Evolutionary conservation across 495 filamentous ascomycete genomes (phyloP).

Genomic region (Cairneyella variabilis): DNA sequence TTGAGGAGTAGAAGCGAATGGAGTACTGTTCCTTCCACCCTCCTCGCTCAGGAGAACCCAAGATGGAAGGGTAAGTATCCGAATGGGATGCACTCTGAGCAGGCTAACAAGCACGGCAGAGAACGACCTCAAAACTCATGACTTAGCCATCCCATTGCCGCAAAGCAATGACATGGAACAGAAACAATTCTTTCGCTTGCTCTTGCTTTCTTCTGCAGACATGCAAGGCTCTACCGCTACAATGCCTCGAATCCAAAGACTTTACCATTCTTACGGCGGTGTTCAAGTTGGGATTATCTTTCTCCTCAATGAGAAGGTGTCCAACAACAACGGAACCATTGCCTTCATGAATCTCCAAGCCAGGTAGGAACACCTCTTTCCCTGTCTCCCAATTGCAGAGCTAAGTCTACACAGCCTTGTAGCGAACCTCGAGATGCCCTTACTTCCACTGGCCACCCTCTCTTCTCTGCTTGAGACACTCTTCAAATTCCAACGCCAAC

Average conservation of each 20-base stretch:
- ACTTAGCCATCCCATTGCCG: constrained; percentile 45
- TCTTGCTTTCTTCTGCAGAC: constrained; percentile 52
- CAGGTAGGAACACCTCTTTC: too few relatives aligned
- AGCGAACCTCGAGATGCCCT: constrained; percentile 19
- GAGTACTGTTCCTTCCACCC: constrained; percentile 38
- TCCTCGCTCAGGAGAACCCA: constrained; percentile 33
- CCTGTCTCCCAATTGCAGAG: neutral
- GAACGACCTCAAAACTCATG: constrained; percentile 44
- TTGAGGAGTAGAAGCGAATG: constrained; percentile 51
- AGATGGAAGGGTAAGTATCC: constrained; percentile 45
- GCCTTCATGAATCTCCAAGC: constrained; percentile 41
- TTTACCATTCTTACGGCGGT: constrained; percentile 40
- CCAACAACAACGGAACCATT: constrained; percentile 22
- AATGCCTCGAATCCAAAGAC: constrained; percentile 42
- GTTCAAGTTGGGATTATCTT: constrained; percentile 48
- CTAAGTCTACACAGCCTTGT: constrained; percentile 13
- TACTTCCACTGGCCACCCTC: constrained; percentile 35
- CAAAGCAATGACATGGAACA: constrained; percentile 18
- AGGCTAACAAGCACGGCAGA: constrained; percentile 33
- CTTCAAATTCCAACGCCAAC: constrained; percentile 21
- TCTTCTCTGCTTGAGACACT: constrained; percentile 25
- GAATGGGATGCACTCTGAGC: too few relatives aligned
- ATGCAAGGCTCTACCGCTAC: constrained; percentile 27
- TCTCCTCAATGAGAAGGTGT: constrained; percentile 37
- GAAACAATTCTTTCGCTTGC: constrained; percentile 34